These are phyloP conservation scores for Nothomitra cinnamomea DNA, from an alignment of 2,329 filamentous ascomycete species.

Conservation along the genomic window DNA sequence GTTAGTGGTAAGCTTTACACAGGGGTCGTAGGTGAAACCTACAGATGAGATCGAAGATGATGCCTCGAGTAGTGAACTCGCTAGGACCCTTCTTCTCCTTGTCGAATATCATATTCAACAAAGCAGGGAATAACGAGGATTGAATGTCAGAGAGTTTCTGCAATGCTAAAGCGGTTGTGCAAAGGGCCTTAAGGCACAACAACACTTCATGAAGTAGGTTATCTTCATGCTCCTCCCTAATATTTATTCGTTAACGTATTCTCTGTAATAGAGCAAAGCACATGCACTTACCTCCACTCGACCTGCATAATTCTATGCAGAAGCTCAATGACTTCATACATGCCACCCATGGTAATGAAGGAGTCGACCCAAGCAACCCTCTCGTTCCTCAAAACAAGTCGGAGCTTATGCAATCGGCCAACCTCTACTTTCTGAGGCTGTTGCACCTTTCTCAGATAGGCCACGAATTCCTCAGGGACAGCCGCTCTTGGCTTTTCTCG, in stretches of 20 bases:
- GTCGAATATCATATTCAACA: conserved; percentile 82
- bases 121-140: conserved; percentile 62
- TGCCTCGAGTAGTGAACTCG: conserved; percentile 84
- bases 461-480: conserved; percentile 67
- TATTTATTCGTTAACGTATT: conserved; percentile 14
- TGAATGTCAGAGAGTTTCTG: conserved; percentile 69
- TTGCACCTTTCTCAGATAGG: conserved; percentile 64
- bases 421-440: conserved; percentile 77
- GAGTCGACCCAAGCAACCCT: conserved; percentile 89
- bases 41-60: conserved; percentile 72
- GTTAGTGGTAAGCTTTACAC: not conserved
- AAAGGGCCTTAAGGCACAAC: conserved; percentile 83
- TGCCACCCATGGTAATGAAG: conserved; percentile 77
- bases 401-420: conserved; percentile 86
- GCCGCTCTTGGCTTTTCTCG: conserved; percentile 49
- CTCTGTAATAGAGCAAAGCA: not conserved
- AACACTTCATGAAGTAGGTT: conserved; percentile 80
- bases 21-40: conserved; percentile 9
- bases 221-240: conserved; percentile 88
- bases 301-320: conserved; percentile 86
- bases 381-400: conserved; percentile 79
- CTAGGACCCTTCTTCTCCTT: conserved; percentile 96
- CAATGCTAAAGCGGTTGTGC: conserved; percentile 75
- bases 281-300: conserved; percentile 64
- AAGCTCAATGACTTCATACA: conserved; percentile 76